A percentile compares a stretch with the other conserved stretches of the same genome.
phyloP scores from a whole-genome alignment of 2,329 filamentous ascomycete genomes.

The Whalleya microplaca region DNA sequence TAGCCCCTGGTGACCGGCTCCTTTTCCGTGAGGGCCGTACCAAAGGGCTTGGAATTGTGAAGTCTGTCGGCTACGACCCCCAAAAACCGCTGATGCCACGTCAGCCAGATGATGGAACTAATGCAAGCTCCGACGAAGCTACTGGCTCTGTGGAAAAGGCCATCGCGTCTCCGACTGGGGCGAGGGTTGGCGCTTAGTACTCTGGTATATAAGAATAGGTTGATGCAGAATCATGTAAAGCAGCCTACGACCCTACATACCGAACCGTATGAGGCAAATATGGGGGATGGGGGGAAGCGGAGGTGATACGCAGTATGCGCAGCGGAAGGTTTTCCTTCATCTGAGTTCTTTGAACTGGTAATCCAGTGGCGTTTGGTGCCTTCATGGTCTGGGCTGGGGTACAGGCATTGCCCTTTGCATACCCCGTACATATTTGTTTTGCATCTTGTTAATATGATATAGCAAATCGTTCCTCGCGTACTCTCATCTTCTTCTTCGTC shows the following conservation, averaged over 20 bases:
- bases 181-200: constrained; percentile 25
- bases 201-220: background rate
- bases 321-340: too few species aligned
- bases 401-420: background rate
- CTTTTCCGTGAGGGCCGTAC: constrained; percentile 94
- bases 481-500: background rate
- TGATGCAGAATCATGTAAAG: background rate
- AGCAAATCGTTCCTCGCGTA: background rate
- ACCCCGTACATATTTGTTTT: background rate
- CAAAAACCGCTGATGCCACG: constrained; percentile 45
- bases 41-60: constrained; percentile 94
- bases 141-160: constrained; percentile 20
- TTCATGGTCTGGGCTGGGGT: background rate
- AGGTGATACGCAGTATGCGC: too few species aligned
- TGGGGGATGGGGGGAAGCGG: too few species aligned
- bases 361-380: background rate
- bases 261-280: background rate
- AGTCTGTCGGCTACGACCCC: constrained; percentile 84
- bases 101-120: constrained; percentile 15
- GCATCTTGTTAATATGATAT: background rate
- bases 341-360: background rate
- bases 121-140: constrained; percentile 6
- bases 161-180: constrained; percentile 19
- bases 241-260: background rate
- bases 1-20: constrained; percentile 84